Evolutionary conservation across 768 basidiomycete genomes (phyloP).

Genomic region (Gloeostereum incarnatum): DNA sequence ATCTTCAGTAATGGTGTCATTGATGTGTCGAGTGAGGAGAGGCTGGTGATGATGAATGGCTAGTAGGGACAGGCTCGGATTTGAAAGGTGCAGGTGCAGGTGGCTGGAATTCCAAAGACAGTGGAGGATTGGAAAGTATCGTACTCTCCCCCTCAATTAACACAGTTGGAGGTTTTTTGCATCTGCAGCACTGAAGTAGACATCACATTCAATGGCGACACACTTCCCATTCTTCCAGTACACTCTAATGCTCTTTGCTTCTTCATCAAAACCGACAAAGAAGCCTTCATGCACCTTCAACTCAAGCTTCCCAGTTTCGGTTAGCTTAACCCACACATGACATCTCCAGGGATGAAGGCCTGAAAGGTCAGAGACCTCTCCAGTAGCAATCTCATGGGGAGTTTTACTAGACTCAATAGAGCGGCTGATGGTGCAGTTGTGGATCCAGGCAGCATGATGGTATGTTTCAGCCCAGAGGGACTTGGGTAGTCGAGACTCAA

Average conservation of each 20-base stretch:
- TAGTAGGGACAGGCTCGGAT: too few relatives aligned
- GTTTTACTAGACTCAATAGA: background rate
- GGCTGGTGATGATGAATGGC: too few relatives aligned
- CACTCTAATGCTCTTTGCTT: slow-evolving; percentile 17
- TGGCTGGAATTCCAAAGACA: too few relatives aligned
- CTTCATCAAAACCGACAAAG: slow-evolving; percentile 16
- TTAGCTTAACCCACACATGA: slow-evolving; percentile 15
- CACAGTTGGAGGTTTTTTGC: too few relatives aligned
- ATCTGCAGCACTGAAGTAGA: slow-evolving; percentile 4
- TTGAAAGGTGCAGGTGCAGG: too few relatives aligned
- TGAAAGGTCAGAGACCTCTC: slow-evolving; percentile 11
- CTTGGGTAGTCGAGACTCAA: slow-evolving; percentile 6
- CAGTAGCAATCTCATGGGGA: slow-evolving; percentile 6
- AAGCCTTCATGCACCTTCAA: slow-evolving; percentile 7
- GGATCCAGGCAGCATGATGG: slow-evolving; percentile 5
- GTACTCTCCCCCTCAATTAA: too few relatives aligned
- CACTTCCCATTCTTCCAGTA: slow-evolving; percentile 17
- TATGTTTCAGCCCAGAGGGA: slow-evolving; percentile 14
- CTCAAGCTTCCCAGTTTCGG: slow-evolving; percentile 13
- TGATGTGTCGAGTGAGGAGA: too few relatives aligned
- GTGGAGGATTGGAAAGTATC: too few relatives aligned
- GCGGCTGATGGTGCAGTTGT: slow-evolving; percentile 3
- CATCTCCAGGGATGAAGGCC: slow-evolving; percentile 16
- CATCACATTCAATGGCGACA: slow-evolving; percentile 17
- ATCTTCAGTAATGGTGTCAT: too few relatives aligned